Evolutionary conservation across 768 basidiomycete genomes (phyloP), one percentile per base, ranked within the genome.

Genomic region (Chlorophyllum brunneum): DNA sequence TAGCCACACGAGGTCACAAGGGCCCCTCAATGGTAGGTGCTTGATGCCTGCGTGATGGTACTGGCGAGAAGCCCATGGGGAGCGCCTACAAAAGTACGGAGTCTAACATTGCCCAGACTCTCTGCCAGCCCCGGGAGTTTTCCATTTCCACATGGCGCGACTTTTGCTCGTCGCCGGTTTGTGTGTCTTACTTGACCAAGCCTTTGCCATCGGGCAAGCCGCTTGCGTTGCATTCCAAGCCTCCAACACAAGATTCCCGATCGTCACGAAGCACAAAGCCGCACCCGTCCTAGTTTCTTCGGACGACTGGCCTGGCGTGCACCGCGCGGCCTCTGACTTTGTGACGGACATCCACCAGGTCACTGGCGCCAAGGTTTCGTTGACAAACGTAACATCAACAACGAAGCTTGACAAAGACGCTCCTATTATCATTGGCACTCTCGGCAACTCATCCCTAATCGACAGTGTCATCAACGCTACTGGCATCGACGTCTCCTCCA

Each of bases 261-360:
- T 81, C 48, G 77, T 80, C 37, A 65, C 64, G 55, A 70, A 70
- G 37, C 67, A 72, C 45, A 67, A 67, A 24, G 81, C 76, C 1
- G 69, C 78, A 1, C 77, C 78, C 2, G 69, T 83, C 18, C 64
- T 80, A 36, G 66, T 78, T 34, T 76, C 80, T 10, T 56, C 70
- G 0, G 81, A 82, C 45, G 83, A 86, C 43, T 85, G 80, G 79
- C 76, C 79, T 13, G 81, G 81, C 34, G 81, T 86, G 1, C 82
- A 81, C 45, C 71, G 79, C 27, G 83, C 81, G 2, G 83, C 80
- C 3, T 58, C 70, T 5, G 79, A 82, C 58, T 86, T 88, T 59
- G 80, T 72, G 1, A 61, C 71, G 15, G 86, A 88, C 63, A 80
- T 89, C 30, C 64, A 79, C 51, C 70, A 72, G 34, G 83, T 88